A percentile compares a stretch with the other conserved stretches of the same genome.
Conservation (phyloP, 805 yeast species). For the Wickerhamiella azyma region DNA sequence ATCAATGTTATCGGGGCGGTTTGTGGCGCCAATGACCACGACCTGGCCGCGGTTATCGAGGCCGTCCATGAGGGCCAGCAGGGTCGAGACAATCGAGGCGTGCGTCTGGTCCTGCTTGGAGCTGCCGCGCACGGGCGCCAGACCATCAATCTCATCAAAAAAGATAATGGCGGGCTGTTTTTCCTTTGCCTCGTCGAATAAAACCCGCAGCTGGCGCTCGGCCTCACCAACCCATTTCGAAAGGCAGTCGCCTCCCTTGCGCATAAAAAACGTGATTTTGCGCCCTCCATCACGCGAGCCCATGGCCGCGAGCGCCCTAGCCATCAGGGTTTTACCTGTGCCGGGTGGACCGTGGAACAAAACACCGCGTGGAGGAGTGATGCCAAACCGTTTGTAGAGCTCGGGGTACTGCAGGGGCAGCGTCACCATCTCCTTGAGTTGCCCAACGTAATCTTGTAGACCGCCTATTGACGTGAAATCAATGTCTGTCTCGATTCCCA, state of each 20-base stretch:
- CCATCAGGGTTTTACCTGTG: conserved; percentile 96
- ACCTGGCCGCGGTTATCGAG: conserved; percentile 99
- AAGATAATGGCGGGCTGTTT: conserved; percentile 94
- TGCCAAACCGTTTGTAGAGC: conserved; percentile 72
- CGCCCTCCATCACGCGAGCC: conserved; percentile 62
- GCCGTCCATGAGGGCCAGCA: conserved; percentile 95
- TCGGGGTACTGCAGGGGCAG: conserved; percentile 89
- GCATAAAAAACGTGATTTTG: conserved; percentile 91
- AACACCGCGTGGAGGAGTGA: conserved; percentile 95
- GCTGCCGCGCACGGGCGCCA: conserved; percentile 95
- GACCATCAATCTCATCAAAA: conserved; percentile 95
- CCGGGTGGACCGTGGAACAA: conserved; percentile 98
- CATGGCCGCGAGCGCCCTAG: conserved; percentile 91
- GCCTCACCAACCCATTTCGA: conserved; percentile 99
- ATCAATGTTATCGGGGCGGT: conserved; percentile 96
- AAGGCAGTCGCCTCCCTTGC: conserved; percentile 94
- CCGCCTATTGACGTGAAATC: conserved; percentile 86
- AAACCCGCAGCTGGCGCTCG: conserved; percentile 76
- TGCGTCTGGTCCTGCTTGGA: conserved; percentile 97
- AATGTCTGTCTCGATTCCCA: conserved; percentile 77
- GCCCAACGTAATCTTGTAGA: conserved; percentile 75
- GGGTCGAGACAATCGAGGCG: conserved; percentile 90
- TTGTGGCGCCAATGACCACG: conserved; percentile 95
- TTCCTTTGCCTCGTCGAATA: conserved; percentile 91
- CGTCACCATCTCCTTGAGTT: conserved; percentile 92